These are phyloP conservation scores for Patellaria atrata DNA, from an alignment of 495 filamentous ascomycete genomes.

Conservation along the genomic window DNA sequence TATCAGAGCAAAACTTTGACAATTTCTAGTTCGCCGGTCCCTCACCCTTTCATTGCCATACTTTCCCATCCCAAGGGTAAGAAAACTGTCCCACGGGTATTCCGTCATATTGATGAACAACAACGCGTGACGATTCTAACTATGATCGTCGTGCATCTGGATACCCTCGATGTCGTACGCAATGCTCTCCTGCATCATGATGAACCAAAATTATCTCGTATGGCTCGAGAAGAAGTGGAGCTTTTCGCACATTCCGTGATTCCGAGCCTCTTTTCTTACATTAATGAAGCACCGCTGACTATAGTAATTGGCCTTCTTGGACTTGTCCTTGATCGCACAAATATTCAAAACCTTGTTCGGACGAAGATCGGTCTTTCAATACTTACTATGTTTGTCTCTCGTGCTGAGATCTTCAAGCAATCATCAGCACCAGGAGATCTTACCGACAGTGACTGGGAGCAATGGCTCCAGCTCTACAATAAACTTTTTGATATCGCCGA, in stretches of 20 bases:
- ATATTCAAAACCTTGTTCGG: slow-evolving; percentile 61
- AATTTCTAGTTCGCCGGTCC: slow-evolving; percentile 33
- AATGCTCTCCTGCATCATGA: slow-evolving; percentile 52
- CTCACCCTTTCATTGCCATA: slow-evolving; percentile 94
- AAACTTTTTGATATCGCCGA: slow-evolving; percentile 77
- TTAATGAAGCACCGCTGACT: slow-evolving; percentile 79
- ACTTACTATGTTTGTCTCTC: slow-evolving; percentile 86
- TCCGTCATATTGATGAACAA: slow-evolving; percentile 80
- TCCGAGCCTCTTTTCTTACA: slow-evolving; percentile 71
- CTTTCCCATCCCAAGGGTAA: slow-evolving; percentile 92
- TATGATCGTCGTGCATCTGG: slow-evolving; percentile 89
- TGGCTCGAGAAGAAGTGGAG: slow-evolving; percentile 78
- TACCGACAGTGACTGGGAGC: slow-evolving; percentile 43
- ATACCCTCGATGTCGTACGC: slow-evolving; percentile 78
- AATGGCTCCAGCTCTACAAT: slow-evolving; percentile 66
- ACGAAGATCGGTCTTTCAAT: slow-evolving; percentile 78
- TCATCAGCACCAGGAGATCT: slow-evolving; percentile 17
- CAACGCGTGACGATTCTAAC: slow-evolving; percentile 90
- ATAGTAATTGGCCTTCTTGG: slow-evolving; percentile 82
- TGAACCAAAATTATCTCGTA: slow-evolving; percentile 49
- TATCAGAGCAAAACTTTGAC: slow-evolving; percentile 1
- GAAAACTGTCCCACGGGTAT: slow-evolving; percentile 84
- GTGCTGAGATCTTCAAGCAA: slow-evolving; percentile 86
- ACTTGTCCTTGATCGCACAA: slow-evolving; percentile 65
- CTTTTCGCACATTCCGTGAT: slow-evolving; percentile 78